phyloP scores from a whole-genome alignment of 1,139 yeast genomes.

The Candida anutae region DNA sequence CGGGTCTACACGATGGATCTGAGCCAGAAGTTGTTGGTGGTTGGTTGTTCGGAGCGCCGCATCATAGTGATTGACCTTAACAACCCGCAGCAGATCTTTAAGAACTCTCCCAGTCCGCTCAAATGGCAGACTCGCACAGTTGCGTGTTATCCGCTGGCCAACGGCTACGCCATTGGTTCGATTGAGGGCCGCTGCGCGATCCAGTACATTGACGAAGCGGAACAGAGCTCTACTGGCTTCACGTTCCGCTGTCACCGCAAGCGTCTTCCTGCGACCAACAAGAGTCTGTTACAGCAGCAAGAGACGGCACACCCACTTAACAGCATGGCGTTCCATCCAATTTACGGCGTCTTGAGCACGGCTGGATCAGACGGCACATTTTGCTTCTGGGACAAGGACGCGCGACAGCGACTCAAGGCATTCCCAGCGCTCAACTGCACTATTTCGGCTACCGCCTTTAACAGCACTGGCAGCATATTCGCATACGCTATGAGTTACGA shows the following conservation, averaged over 20 bases:
- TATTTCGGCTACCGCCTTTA: conserved; percentile 74
- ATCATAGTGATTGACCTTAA: conserved; percentile 68
- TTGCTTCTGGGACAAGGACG: conserved; percentile 95
- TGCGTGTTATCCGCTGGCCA: conserved; percentile 80
- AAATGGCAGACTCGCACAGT: conserved; percentile 86
- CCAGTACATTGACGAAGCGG: conserved; percentile 80
- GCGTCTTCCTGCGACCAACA: conserved; percentile 8
- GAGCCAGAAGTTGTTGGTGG: conserved; percentile 72
- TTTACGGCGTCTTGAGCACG: conserved; percentile 84
- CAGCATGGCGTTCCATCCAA: conserved; percentile 80
- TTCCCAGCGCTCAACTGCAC: conserved; percentile 68
- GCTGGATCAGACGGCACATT: conserved; percentile 95
- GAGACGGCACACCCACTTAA: conserved; percentile 72
- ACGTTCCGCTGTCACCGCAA: conserved; percentile 93
- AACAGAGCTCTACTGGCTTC: conserved; percentile 67
- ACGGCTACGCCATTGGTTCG: conserved; percentile 89
- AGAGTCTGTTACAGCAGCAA: conserved; percentile 22
- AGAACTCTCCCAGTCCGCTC: conserved; percentile 69
- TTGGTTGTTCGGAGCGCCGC: conserved; percentile 89
- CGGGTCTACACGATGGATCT: conserved; percentile 88
- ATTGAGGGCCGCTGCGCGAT: conserved; percentile 97
- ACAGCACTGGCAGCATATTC: conserved; percentile 72
- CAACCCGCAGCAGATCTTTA: conserved; percentile 79
- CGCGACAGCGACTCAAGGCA: conserved; percentile 78
- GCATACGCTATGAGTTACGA: conserved; percentile 94